Percentiles rank a stretch among this genome's conserved stretches.
Evolutionary conservation across 2,329 filamentous ascomycete species (phyloP).

Genomic region (Aspergillus transmontanensis): DNA sequence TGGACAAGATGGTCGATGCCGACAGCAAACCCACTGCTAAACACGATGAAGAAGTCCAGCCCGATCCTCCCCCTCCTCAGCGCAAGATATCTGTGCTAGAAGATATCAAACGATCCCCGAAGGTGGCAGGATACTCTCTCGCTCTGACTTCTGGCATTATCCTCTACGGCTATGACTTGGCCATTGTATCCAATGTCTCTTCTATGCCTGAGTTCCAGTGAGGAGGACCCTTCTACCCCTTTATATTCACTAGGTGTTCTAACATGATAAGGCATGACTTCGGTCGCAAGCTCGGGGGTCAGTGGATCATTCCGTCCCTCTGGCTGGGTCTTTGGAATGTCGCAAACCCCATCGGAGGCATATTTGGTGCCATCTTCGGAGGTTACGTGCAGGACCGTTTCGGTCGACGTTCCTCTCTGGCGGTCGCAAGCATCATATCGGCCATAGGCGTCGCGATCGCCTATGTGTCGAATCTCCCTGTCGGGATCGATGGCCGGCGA

Average conservation of each 20-base stretch:
- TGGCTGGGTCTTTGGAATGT: slow-evolving; percentile 52
- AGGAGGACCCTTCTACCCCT: not conserved
- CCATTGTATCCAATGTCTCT: slow-evolving; percentile 32
- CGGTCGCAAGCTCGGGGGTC: slow-evolving; percentile 31
- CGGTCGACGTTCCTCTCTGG: slow-evolving; percentile 43
- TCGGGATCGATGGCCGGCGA: slow-evolving; percentile 32
- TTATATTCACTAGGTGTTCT: not conserved
- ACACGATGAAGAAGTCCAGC: not conserved
- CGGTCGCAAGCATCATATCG: slow-evolving; percentile 40
- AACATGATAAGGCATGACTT: slow-evolving; percentile 30
- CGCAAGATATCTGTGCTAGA: slow-evolving; percentile 5
- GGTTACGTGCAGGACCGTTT: slow-evolving; percentile 46
- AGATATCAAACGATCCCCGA: slow-evolving; percentile 12
- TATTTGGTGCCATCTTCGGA: slow-evolving; percentile 41
- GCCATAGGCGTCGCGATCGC: slow-evolving; percentile 41
- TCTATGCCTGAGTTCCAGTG: slow-evolving; percentile 26
- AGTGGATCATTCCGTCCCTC: slow-evolving; percentile 44
- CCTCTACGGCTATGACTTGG: slow-evolving; percentile 36
- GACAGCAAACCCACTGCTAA: not conserved
- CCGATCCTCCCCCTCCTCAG: not conserved
- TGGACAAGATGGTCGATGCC: not conserved
- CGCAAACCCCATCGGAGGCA: slow-evolving; percentile 41
- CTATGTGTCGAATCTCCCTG: slow-evolving; percentile 35
- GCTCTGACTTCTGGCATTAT: slow-evolving; percentile 29
- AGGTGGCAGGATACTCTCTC: slow-evolving; percentile 20